phyloP scores from a whole-genome alignment of 108 stramenopile species.

The Nannochloropsis oceanica region DNA sequence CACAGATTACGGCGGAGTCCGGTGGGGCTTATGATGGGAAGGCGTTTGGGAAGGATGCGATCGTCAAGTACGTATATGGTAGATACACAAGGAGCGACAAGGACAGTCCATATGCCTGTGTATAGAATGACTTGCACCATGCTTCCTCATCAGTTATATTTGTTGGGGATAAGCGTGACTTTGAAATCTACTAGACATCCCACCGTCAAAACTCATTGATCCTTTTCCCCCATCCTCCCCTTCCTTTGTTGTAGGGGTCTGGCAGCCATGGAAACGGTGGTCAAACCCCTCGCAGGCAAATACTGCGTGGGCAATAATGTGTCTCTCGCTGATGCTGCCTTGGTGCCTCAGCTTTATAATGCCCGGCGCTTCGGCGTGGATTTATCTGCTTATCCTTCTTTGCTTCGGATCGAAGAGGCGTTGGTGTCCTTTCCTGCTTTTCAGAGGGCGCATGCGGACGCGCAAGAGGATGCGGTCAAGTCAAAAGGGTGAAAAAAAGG shows the following conservation, averaged over 20 bases:
- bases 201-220: too few relatives aligned
- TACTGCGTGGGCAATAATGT: neutral
- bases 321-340: neutral
- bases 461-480: neutral
- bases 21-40: constrained; percentile 24
- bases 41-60: constrained; percentile 37
- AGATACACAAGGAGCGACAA: too few relatives aligned
- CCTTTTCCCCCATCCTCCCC: too few relatives aligned
- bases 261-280: neutral
- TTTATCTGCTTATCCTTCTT: neutral
- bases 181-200: too few relatives aligned
- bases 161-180: too few relatives aligned
- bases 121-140: too few relatives aligned
- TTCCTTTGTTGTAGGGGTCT: neutral
- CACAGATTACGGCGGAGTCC: constrained; percentile 19
- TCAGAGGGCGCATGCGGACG: neutral
- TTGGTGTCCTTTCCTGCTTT: neutral
- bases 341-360: constrained; percentile 13
- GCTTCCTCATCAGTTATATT: too few relatives aligned
- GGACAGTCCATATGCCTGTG: too few relatives aligned
- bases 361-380: constrained; percentile 3
- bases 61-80: neutral
- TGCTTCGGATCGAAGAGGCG: neutral
- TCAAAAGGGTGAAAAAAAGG: neutral
- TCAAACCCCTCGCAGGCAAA: neutral